Evolutionary conservation across 371 early-diverging fungal species (phyloP), one percentile per base, ranked within the genome.

Genomic region (Haplosporangium sp.): DNA sequence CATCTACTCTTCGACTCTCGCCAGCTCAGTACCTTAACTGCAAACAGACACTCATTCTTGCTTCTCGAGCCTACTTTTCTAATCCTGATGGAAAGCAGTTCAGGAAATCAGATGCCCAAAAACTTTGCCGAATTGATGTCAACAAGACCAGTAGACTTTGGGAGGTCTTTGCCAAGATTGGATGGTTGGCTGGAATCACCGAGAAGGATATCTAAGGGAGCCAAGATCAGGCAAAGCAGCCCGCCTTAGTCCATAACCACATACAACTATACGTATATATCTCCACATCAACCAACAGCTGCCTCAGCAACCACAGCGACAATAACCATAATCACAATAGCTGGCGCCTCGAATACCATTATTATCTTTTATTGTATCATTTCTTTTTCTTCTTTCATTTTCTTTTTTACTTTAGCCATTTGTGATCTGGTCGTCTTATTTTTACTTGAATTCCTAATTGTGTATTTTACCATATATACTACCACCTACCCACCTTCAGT

Each of bases 131-230:
- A 17, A 88, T 92, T 40, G 92, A 92, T 71, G 92, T 92, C 73
- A 92, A 92, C 87, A 92, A 92, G 74, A 91, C 92, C 37, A 88
- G 89, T 69, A 87, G 87, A 56, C 83, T 92, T 7, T 92, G 91
- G 87, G 88, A 88, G 66, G 86, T 86, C 73, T 92, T 88, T 77
- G 86, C 86, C 45, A 81, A 82, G 44, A 82, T 91, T 55, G 90
- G 90, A 40, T 89, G 89, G 89, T 69, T 87, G 42, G 75, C 56
- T 2, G 74, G 74, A 8, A 74, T 74, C n/a, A 65, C 59, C 45
- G 74, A 60, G n/a, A 63, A 63, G 56, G 73, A 79, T 57, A 64
- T 74, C 53, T 74, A 71, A 71, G n/a, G 7, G 20, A 37, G 4
- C 45, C 45, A 10, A 45, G 45, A 15, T 10, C 9, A 45, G 15